Evolutionary conservation across 2,329 filamentous ascomycete genomes (phyloP).

Genomic region (Cladosporium sp.): DNA sequence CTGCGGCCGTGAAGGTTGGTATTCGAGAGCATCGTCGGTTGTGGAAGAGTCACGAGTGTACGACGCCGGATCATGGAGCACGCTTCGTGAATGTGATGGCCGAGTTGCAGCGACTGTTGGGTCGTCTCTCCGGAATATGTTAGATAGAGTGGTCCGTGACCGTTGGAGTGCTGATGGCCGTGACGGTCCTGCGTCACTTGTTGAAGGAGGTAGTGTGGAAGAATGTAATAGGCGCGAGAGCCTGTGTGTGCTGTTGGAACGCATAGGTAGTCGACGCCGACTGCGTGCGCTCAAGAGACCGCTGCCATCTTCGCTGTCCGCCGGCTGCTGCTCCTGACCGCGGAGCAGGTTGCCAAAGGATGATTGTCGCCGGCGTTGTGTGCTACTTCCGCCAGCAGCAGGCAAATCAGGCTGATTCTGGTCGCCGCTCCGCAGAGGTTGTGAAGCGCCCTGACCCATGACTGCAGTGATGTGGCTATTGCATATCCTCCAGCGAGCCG

Average conservation of each 20-base stretch:
- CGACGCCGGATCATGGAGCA: conserved; percentile 32
- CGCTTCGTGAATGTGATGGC: conserved; percentile 20
- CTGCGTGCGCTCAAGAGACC: conserved; percentile 7
- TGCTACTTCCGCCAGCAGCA: conserved; percentile 10
- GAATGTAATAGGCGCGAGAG: conserved; percentile 37
- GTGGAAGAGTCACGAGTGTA: conserved; percentile 26
- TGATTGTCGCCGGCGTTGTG: conserved; percentile 15
- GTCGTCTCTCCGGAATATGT: conserved; percentile 21
- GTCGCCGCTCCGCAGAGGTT: conserved; percentile 27
- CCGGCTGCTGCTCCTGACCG: conserved; percentile 2
- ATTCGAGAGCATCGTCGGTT: conserved; percentile 24
- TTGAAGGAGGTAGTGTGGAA: conserved; percentile 22
- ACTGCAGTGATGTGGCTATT: conserved; percentile 5
- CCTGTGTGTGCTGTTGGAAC: conserved; percentile 28
- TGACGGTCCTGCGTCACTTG: conserved; percentile 20
- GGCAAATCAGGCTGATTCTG: conserved; percentile 4
- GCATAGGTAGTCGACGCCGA: conserved; percentile 22
- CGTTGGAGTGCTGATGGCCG: conserved; percentile 21
- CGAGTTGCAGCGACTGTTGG: background rate
- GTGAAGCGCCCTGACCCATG: conserved; percentile 40
- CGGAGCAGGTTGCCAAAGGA: conserved; percentile 18
- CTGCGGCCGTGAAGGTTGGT: conserved; percentile 35
- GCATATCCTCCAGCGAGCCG: conserved; percentile 15
- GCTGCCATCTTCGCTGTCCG: conserved; percentile 12
- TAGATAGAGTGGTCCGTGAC: conserved; percentile 21